These are phyloP conservation scores for Alternaria sp. DNA, from an alignment of 2,329 filamentous ascomycete species.

Conservation along the genomic window DNA sequence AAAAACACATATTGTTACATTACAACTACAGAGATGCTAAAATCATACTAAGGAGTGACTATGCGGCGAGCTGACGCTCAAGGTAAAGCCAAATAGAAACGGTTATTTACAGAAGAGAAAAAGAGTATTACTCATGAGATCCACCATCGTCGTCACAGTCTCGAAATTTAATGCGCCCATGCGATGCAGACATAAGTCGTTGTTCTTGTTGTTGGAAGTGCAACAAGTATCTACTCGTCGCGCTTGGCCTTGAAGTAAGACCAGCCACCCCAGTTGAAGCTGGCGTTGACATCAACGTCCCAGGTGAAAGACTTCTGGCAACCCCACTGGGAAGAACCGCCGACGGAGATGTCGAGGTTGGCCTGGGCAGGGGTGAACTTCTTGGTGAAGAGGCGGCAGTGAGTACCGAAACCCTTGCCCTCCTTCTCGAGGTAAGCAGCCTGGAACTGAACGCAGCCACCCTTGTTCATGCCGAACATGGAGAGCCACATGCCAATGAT, in stretches of 20 bases:
- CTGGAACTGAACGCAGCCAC: slow-evolving; percentile 36
- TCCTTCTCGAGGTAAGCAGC: slow-evolving; percentile 34
- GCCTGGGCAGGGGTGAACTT: slow-evolving; percentile 28
- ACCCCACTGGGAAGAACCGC: slow-evolving; percentile 23
- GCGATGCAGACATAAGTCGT: slow-evolving; percentile 5
- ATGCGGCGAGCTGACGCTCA: slow-evolving; percentile 10
- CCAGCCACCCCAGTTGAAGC: slow-evolving; percentile 30
- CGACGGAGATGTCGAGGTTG: slow-evolving; percentile 29
- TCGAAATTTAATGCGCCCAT: neutral
- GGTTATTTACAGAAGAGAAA: slow-evolving; percentile 7
- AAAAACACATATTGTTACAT: slow-evolving; percentile 12
- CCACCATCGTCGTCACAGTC: neutral
- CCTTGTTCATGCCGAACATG: slow-evolving; percentile 31
- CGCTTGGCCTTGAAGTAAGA: slow-evolving; percentile 13
- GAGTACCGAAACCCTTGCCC: slow-evolving; percentile 33
- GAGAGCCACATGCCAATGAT: slow-evolving; percentile 21
- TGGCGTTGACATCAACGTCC: slow-evolving; percentile 32
- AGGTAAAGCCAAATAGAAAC: slow-evolving; percentile 12
- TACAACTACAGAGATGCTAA: slow-evolving; percentile 7
- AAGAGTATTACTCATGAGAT: slow-evolving; percentile 8
- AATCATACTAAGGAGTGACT: slow-evolving; percentile 16
- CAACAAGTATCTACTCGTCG: slow-evolving; percentile 16
- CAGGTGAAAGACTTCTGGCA: slow-evolving; percentile 37
- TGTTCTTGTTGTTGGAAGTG: neutral
- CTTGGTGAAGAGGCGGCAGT: slow-evolving; percentile 40